Percentiles rank a stretch among this genome's conserved stretches.
Conservation (phyloP, 2,329 filamentous ascomycete genomes). For the Trichoderma oligosporum region DNA sequence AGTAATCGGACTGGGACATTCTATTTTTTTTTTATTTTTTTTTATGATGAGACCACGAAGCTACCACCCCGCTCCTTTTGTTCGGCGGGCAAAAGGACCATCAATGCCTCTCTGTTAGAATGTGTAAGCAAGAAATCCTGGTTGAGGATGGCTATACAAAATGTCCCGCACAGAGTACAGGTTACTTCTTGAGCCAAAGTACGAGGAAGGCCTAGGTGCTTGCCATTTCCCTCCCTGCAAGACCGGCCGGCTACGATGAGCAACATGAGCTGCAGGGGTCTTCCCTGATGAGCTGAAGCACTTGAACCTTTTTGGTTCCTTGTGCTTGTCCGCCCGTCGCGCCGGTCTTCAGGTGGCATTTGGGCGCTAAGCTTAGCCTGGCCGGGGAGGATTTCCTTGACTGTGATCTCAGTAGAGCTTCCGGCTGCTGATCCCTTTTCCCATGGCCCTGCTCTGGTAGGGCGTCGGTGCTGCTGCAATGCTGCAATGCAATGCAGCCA, state of each 20-base stretch:
- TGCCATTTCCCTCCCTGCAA: neutral
- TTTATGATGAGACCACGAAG: neutral
- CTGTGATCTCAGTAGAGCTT: constrained; percentile 16
- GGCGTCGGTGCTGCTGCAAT: constrained; percentile 5
- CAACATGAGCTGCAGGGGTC: neutral
- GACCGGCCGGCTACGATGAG: neutral
- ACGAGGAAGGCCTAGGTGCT: too few species aligned
- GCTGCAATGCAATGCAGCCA: constrained; percentile 18
- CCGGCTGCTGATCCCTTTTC: constrained; percentile 16
- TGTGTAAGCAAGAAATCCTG: neutral
- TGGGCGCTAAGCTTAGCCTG: constrained; percentile 13
- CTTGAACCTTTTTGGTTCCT: constrained; percentile 8
- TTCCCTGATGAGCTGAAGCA: constrained; percentile 18
- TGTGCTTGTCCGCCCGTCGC: constrained; percentile 1
- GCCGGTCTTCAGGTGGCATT: constrained; percentile 19
- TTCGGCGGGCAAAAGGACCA: neutral
- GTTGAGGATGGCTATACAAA: neutral
- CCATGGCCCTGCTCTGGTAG: neutral
- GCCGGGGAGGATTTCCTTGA: neutral
- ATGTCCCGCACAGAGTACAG: neutral
- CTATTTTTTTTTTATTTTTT: neutral
- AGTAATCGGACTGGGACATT: neutral
- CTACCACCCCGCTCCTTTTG: neutral
- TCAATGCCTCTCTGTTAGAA: neutral
- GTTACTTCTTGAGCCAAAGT: neutral